Evolutionary conservation across 164 flowering plant genomes (phyloP), one percentile per base, ranked within the genome.

Genomic region (Tetracentron sinense): DNA sequence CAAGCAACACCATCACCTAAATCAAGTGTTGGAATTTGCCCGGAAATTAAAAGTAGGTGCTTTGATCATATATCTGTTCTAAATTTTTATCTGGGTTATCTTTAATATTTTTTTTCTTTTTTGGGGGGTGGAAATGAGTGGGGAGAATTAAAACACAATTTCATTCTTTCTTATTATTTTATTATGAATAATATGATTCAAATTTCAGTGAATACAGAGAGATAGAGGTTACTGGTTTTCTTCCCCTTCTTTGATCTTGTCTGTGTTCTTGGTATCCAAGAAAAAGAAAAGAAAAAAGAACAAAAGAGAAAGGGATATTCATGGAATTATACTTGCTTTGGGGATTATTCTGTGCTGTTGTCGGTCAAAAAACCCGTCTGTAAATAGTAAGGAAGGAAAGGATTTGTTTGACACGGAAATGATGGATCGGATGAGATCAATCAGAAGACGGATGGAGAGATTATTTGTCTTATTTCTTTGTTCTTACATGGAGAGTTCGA

Each of bases 1-100:
- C 44, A 64, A 80, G 61, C 62, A 78, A 56, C 67, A 74, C 59
- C 56, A 56, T 20, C 65, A 72, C 52, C 60, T 69, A 74, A 52
- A 27, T 65, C 30, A 67, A 64, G 70, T 64, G 49, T 48, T 68
- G 44, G 27, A 57, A 52, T 28, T 72, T 68, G 48, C 46, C 57
- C 26, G 73, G 69, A 51, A 68, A 70, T 44, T 69, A 58, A 19
- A 48, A 3, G n/a, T 28, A 16, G 16, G 4, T 48, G 11, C 30
- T 59, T 59, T 17, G 12, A 11, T 49, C 8, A 49, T 49, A 21
- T 50, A 6, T 23, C 14, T 20, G 8, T 50, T 48, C 20, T 7
- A 6, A 62, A n/a, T 60, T 48, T 63, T 76, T 38, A 4, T 38
- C 14, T 38, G 4, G 44, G 44, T 38, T 38, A 8, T 38, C 1